These are phyloP conservation scores for Aspergillus neoniger DNA, from an alignment of 2,329 filamentous ascomycete species.

Conservation along the genomic window DNA sequence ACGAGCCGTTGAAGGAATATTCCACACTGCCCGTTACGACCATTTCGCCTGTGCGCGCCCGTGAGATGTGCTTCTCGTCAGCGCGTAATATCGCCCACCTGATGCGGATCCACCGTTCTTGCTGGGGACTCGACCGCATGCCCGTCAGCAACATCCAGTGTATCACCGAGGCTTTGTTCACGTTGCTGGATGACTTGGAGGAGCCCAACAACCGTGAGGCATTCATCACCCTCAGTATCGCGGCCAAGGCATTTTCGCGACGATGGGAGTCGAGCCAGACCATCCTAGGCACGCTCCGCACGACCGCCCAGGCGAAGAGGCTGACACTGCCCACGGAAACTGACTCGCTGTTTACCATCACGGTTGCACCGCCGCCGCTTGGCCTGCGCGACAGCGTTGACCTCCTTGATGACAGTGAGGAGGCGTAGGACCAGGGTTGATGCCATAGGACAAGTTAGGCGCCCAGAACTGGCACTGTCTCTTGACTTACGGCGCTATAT, in stretches of 20 bases:
- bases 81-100: constrained; percentile 30
- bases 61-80: constrained; percentile 26
- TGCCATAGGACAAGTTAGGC: background rate
- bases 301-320: constrained; percentile 22
- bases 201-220: constrained; percentile 24
- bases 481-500: background rate
- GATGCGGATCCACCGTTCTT: constrained; percentile 27
- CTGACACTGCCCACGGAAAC: constrained; percentile 26
- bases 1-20: constrained; percentile 22
- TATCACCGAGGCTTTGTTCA: constrained; percentile 32
- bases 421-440: background rate
- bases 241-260: constrained; percentile 26
- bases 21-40: constrained; percentile 4
- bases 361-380: background rate
- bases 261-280: constrained; percentile 22
- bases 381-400: background rate
- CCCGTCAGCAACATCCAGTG: constrained; percentile 34
- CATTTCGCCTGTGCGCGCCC: constrained; percentile 13
- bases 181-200: constrained; percentile 27
- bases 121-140: constrained; percentile 37
- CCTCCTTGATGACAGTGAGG: background rate
- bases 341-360: constrained; percentile 21
- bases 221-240: constrained; percentile 28
- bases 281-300: constrained; percentile 18
- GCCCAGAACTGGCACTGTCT: background rate